Conservation (phyloP, 306 rosid genomes). For the Cucurbita argyrosperma region DNA sequence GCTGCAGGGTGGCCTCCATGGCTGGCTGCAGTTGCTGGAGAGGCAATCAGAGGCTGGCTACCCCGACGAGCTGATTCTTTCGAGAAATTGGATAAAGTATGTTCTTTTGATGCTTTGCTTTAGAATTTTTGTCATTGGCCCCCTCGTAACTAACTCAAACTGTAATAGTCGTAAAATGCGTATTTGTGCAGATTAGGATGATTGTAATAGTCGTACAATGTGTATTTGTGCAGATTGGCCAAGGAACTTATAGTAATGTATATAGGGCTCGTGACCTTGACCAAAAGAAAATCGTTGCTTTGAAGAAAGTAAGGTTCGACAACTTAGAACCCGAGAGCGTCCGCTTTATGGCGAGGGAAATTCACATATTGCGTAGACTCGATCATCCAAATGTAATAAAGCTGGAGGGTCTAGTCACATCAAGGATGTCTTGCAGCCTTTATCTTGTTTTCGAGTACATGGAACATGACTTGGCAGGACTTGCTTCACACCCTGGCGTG, state of each 20-base stretch:
- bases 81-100: conserved; percentile 94
- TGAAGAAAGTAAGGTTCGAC: conserved; percentile 92
- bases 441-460: conserved; percentile 94
- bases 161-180: neutral
- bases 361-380: conserved; percentile 82
- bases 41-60: conserved; percentile 90
- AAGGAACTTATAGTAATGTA: conserved; percentile 91
- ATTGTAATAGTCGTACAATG: neutral
- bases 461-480: conserved; percentile 94
- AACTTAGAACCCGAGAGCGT: conserved; percentile 93
- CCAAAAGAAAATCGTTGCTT: conserved; percentile 74
- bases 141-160: neutral
- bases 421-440: conserved; percentile 95
- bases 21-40: conserved; percentile 95
- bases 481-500: conserved; percentile 81
- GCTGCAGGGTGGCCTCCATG: conserved; percentile 98
- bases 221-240: conserved; percentile 53
- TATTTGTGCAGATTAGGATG: conserved; percentile 36
- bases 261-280: conserved; percentile 94
- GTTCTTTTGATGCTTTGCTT: conserved; percentile 17
- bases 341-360: conserved; percentile 94
- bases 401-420: conserved; percentile 80
- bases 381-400: conserved; percentile 84
- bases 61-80: conserved; percentile 94
- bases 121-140: neutral